These are phyloP conservation scores for Calocybe cyanea DNA, from an alignment of 768 basidiomycete species.

Conservation along the genomic window DNA sequence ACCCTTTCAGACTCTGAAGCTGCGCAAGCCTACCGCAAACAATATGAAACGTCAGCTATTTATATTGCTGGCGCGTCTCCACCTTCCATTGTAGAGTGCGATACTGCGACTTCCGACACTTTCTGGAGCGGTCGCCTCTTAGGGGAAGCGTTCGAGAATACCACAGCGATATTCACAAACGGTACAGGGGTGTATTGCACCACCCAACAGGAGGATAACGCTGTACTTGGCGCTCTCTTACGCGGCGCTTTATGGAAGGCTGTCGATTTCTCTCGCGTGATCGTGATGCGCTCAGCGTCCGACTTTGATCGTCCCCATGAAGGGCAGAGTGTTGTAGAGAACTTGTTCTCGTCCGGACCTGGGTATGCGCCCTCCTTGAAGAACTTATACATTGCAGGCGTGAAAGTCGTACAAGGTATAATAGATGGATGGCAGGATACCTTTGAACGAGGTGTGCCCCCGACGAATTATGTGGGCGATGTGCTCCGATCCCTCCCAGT, in stretches of 20 bases:
- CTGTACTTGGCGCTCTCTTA: constrained; percentile 5
- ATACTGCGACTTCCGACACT: constrained; percentile 12
- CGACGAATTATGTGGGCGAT: constrained; percentile 10
- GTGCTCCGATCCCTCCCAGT: not conserved
- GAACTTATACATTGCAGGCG: constrained; percentile 10
- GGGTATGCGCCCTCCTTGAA: constrained; percentile 7
- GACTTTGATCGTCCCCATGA: constrained; percentile 13
- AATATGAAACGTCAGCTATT: constrained; percentile 1
- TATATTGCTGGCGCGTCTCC: constrained; percentile 7
- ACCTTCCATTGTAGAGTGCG: constrained; percentile 12
- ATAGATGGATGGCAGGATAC: constrained; percentile 9
- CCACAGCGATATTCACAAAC: constrained; percentile 10
- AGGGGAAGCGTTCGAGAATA: constrained; percentile 12
- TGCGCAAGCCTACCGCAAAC: constrained; percentile 4
- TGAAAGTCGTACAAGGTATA: constrained; percentile 12
- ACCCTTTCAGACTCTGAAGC: constrained; percentile 4
- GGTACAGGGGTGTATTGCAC: constrained; percentile 12
- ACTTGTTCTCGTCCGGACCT: constrained; percentile 5
- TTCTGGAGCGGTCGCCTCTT: constrained; percentile 11
- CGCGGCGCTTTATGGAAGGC: constrained; percentile 7
- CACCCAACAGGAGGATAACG: constrained; percentile 14
- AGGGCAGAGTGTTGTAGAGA: constrained; percentile 10
- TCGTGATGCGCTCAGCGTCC: constrained; percentile 9
- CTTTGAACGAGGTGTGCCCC: constrained; percentile 4
- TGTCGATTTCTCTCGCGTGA: constrained; percentile 5